Conservation (phyloP, 108 stramenopile genomes). For the Discostella pseudostelligera region DNA sequence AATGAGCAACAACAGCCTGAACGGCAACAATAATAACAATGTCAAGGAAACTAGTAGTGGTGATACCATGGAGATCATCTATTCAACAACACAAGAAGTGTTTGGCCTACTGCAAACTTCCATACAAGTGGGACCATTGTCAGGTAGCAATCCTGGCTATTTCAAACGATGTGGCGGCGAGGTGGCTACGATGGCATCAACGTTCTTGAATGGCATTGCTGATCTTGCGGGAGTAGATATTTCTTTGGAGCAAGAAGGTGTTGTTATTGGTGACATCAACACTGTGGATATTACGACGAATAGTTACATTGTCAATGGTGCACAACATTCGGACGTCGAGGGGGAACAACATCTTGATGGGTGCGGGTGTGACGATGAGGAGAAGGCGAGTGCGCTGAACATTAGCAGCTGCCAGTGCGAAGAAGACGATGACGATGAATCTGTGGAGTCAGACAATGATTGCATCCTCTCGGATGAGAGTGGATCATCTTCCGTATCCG, state of each 20-base stretch:
- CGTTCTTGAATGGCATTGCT: slow-evolving; percentile 52
- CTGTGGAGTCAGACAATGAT: neutral
- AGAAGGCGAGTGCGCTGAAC: neutral
- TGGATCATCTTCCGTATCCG: neutral
- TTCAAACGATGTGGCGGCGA: slow-evolving; percentile 79
- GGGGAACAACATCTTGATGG: neutral
- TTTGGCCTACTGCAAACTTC: slow-evolving; percentile 65
- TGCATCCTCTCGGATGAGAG: neutral
- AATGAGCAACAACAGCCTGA: slow-evolving; percentile 4
- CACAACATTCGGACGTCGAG: neutral
- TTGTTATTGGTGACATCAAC: neutral
- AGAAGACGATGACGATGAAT: neutral
- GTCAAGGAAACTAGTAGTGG: neutral
- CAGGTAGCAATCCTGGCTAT: slow-evolving; percentile 78
- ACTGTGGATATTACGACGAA: neutral
- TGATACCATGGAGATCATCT: neutral
- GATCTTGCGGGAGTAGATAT: slow-evolving; percentile 11
- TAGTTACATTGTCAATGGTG: neutral
- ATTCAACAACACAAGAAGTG: slow-evolving; percentile 37
- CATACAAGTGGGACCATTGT: slow-evolving; percentile 73
- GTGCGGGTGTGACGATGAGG: neutral
- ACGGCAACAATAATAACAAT: slow-evolving; percentile 15
- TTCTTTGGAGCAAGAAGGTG: neutral
- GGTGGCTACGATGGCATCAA: slow-evolving; percentile 55
- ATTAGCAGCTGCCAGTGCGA: neutral